A percentile compares a stretch with the other conserved stretches of the same genome.
Conservation (phyloP, 208 protist species). For the Histomonas meleagridis region DNA sequence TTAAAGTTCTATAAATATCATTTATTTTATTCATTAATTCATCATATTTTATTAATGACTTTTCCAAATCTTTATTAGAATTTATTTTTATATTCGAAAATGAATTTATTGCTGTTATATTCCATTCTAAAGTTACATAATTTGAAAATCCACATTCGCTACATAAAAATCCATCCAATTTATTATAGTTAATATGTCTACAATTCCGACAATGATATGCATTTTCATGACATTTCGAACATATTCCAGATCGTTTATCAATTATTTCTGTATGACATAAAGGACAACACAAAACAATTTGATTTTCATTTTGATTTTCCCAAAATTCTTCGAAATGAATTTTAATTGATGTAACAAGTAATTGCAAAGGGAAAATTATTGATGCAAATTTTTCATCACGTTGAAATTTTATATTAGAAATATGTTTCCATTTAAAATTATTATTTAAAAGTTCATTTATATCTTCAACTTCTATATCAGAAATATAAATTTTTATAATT, state of each 20-base stretch:
- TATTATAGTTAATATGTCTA: conserved; percentile 74
- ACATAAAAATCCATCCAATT: conserved; percentile 69
- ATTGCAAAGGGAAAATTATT: neutral
- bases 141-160: conserved; percentile 70
- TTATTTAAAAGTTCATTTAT: neutral
- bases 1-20: neutral
- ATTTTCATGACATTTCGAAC: conserved; percentile 68
- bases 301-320: neutral
- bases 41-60: neutral
- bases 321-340: neutral
- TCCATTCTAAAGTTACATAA: conserved; percentile 61
- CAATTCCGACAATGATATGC: conserved; percentile 71
- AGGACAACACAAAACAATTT: neutral
- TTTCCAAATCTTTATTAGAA: neutral
- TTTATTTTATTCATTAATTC: neutral
- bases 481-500: neutral
- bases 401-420: neutral
- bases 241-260: conserved; percentile 54
- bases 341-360: neutral
- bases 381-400: neutral
- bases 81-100: conserved; percentile 29
- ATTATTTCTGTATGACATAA: neutral
- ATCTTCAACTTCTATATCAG: neutral
- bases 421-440: neutral
- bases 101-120: conserved; percentile 44